Evolutionary conservation across 129 eudicot genomes (phyloP).

Genomic region (Tanacetum coccineum): DNA sequence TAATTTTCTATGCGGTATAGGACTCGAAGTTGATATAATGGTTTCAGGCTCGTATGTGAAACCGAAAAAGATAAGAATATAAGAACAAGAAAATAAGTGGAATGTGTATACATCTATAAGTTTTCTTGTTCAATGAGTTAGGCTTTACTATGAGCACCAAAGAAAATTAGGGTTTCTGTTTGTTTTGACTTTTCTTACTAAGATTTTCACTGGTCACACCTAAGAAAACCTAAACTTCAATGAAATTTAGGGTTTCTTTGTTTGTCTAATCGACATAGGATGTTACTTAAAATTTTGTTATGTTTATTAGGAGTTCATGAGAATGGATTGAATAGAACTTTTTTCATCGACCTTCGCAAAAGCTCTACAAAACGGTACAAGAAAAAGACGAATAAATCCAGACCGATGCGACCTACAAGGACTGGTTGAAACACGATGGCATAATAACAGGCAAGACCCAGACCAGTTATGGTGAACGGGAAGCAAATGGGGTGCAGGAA

Average conservation of each 20-base stretch:
- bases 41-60: background rate
- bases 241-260: slow-evolving; percentile 6
- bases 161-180: slow-evolving; percentile 30
- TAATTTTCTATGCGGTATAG: background rate
- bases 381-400: slow-evolving; percentile 92
- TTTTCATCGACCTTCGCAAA: slow-evolving; percentile 99
- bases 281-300: slow-evolving; percentile 8
- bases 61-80: slow-evolving; percentile 5
- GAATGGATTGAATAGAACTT: slow-evolving; percentile 86
- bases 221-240: slow-evolving; percentile 22
- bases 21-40: slow-evolving; percentile 1
- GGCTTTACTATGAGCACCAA: slow-evolving; percentile 9
- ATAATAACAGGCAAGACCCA: slow-evolving; percentile 89
- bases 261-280: slow-evolving; percentile 65
- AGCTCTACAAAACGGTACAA: slow-evolving; percentile 97
- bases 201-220: slow-evolving; percentile 21
- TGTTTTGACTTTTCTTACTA: slow-evolving; percentile 22
- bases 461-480: slow-evolving; percentile 77
- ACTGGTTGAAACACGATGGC: slow-evolving; percentile 95
- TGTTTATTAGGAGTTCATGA: slow-evolving; percentile 75
- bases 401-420: slow-evolving; percentile 82
- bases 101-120: background rate
- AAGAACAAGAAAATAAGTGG: background rate
- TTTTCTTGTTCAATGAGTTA: slow-evolving; percentile 20
- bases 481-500: slow-evolving; percentile 95